Conservation (phyloP, 768 basidiomycete genomes). For the Naganishia vaughanmartiniae region DNA sequence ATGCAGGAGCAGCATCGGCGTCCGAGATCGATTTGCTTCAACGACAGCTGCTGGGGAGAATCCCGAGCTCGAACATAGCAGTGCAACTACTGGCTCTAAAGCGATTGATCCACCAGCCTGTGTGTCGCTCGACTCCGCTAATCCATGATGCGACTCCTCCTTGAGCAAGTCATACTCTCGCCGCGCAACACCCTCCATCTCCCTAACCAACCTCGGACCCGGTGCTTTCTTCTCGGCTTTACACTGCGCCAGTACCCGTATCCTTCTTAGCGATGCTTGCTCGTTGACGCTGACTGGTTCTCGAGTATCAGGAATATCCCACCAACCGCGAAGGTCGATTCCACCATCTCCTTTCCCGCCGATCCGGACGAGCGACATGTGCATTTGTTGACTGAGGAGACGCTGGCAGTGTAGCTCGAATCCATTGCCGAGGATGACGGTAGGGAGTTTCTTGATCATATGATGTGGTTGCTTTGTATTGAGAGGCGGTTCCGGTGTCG, state of each 20-base stretch:
- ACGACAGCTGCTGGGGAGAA: conserved; percentile 71
- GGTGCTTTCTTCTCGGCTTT: conserved; percentile 83
- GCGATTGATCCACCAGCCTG: neutral
- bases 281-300: neutral
- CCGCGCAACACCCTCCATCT: conserved; percentile 82
- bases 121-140: neutral
- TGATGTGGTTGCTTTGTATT: neutral
- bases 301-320: conserved; percentile 69
- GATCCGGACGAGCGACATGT: conserved; percentile 74
- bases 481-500: neutral
- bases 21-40: conserved; percentile 68
- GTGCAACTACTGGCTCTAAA: conserved; percentile 40
- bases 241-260: conserved; percentile 82
- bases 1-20: conserved; percentile 77
- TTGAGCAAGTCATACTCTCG: conserved; percentile 47
- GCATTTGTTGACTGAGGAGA: conserved; percentile 64
- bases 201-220: conserved; percentile 75
- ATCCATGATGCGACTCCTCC: conserved; percentile 52
- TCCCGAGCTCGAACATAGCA: conserved; percentile 74
- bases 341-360: conserved; percentile 90
- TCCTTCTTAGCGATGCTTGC: conserved; percentile 52
- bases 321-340: conserved; percentile 85
- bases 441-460: conserved; percentile 50
- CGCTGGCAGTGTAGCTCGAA: conserved; percentile 71
- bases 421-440: conserved; percentile 66